Evolutionary conservation across 2,329 filamentous ascomycete species (phyloP), one percentile per base, ranked within the genome.

Genomic region (Fusarium temperatum): DNA sequence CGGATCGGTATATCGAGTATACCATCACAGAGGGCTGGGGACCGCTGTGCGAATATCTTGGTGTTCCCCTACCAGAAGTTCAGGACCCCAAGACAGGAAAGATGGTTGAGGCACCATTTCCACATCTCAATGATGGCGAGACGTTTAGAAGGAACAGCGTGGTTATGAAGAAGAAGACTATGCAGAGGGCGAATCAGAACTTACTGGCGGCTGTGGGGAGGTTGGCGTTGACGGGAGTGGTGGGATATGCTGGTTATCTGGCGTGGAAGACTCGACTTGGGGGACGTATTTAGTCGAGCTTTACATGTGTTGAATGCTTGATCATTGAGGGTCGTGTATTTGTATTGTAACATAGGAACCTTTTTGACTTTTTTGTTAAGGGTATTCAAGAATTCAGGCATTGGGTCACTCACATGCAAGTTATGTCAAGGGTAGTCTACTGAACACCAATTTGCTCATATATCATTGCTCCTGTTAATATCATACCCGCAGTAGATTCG

Each of bases 21-120:
- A 75, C 71, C n/a, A 77, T 85, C 18, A 77, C 78, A 35, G 80
- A 83, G 13, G 84, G 84, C 8, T 86, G 83, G 83, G 77, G 54
- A n/a, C 83, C 84, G 13, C 78, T 86, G 15, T 86, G 84, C 57
- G 64, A 79, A 26, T 82, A 83, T 45, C 78, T 86, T 5, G 80
- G 74, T 13, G 81, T 84, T 47, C 77, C 81, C 0, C 76, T 84
- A 39, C 85, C 85, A 5, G 75, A 62, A 72, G 78, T 80, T 41
- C 59, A 64, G 64, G 80, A 83, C n/a, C 75, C 75, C 3, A 48
- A 65, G 61, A 82, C 77, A 44, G 81, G 80, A 22, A 71, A 80
- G 64, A 71, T 73, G 73, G 79, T 80, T 0, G 78, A 80, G 35
- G 79, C 78, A 18, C 81, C 80, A 3, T 83, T 82, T 22, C 81